Conservation (phyloP, 2,329 filamentous ascomycete genomes). For the Nothopassalora personata region DNA sequence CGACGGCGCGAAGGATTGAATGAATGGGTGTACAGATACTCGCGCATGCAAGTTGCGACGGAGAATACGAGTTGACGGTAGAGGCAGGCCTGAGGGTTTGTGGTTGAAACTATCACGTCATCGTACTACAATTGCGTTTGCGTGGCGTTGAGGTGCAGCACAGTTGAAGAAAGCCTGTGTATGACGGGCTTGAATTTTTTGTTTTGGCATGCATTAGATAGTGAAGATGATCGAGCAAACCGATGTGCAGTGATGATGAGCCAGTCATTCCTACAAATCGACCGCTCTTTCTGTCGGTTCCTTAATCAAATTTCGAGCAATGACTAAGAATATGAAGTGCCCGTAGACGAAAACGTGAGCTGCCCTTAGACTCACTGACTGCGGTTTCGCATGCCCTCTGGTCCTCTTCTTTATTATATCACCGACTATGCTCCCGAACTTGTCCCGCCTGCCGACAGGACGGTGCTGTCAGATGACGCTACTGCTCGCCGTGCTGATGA, state of each 20-base stretch:
- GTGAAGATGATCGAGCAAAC: background rate
- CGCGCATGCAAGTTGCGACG: conserved; percentile 1
- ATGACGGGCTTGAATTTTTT: background rate
- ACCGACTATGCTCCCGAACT: background rate
- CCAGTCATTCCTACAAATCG: no score
- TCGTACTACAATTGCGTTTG: conserved; percentile 2
- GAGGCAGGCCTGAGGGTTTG: background rate
- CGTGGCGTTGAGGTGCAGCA: background rate
- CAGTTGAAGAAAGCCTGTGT: background rate
- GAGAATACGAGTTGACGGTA: background rate
- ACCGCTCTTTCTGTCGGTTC: no score
- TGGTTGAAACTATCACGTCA: background rate
- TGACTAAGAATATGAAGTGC: no score
- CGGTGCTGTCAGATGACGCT: conserved; percentile 8
- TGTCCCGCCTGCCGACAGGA: conserved; percentile 3
- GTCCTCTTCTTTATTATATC: no score
- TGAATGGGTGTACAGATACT: conserved; percentile 1
- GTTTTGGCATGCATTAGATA: background rate
- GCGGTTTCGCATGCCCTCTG: no score
- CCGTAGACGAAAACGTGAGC: no score
- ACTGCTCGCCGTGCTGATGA: conserved; percentile 5
- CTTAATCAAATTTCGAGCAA: no score
- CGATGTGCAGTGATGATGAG: background rate
- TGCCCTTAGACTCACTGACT: no score
- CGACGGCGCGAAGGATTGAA: background rate